A percentile compares a stretch with the other conserved stretches of the same genome.
Conservation (phyloP, 257 asterid genomes). For the Ajuga chamaepitys region DNA sequence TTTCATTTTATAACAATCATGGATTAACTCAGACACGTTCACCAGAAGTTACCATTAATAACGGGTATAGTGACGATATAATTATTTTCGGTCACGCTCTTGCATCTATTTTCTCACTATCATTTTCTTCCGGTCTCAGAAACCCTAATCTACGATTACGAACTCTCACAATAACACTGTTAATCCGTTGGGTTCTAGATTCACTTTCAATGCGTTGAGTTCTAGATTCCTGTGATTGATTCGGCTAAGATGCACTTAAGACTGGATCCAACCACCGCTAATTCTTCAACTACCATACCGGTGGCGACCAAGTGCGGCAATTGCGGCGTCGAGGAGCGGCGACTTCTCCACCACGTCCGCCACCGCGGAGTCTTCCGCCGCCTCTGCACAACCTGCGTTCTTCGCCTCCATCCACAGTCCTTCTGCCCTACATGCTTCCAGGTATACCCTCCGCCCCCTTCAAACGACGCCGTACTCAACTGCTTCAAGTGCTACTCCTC, state of each 20-base stretch:
- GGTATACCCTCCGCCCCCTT: slow-evolving; percentile 50
- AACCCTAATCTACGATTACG: slow-evolving; percentile 12
- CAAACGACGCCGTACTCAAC: slow-evolving; percentile 38
- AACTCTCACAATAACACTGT: not conserved
- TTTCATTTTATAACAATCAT: too few species aligned
- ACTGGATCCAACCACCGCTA: slow-evolving; percentile 26
- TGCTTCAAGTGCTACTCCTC: slow-evolving; percentile 69
- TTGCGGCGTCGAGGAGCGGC: slow-evolving; percentile 65
- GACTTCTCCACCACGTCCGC: slow-evolving; percentile 70
- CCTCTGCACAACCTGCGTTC: slow-evolving; percentile 84
- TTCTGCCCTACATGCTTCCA: slow-evolving; percentile 87
- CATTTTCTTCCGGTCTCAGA: not conserved
- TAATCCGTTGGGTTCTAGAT: not conserved
- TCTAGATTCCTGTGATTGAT: not conserved
- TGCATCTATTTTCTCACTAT: not conserved
- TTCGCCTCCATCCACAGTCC: slow-evolving; percentile 68
- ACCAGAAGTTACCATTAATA: too few species aligned
- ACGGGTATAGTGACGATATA: too few species aligned
- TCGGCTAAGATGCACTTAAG: slow-evolving; percentile 19
- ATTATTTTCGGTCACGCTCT: not conserved
- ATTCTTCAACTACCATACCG: slow-evolving; percentile 4
- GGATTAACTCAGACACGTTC: too few species aligned
- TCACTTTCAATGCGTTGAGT: not conserved
- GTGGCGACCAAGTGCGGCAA: slow-evolving; percentile 38
- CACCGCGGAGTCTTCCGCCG: slow-evolving; percentile 72